These are phyloP conservation scores for Lagenidium giganteum DNA, from an alignment of 352 stramenopile genomes.

Conservation along the genomic window DNA sequence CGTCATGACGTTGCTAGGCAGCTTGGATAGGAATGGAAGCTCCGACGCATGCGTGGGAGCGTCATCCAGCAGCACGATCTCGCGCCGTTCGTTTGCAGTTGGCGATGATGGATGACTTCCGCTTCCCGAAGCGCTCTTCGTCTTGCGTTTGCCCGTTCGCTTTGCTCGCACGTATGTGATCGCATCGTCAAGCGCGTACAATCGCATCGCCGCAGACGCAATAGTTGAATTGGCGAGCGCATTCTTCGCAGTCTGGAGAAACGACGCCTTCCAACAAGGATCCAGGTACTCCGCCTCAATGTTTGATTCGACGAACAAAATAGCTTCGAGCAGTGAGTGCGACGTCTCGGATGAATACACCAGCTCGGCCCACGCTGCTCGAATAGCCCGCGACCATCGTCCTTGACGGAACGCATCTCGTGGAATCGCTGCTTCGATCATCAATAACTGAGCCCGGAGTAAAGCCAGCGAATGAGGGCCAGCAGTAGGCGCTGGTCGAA, in stretches of 20 bases:
- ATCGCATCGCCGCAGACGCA: conserved; percentile 63
- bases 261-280: conserved; percentile 63
- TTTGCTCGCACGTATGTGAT: conserved; percentile 71
- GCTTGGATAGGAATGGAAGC: conserved; percentile 39
- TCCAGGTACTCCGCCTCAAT: conserved; percentile 78
- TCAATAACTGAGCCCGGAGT: conserved; percentile 61
- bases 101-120: conserved; percentile 18
- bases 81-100: conserved; percentile 16
- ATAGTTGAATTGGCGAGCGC: conserved; percentile 59
- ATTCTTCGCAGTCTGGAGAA: conserved; percentile 52
- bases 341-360: conserved; percentile 54
- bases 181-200: conserved; percentile 76
- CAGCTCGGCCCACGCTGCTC: conserved; percentile 73
- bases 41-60: conserved; percentile 29
- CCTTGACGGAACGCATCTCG: conserved; percentile 75
- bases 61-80: conserved; percentile 12
- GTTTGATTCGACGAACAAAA: conserved; percentile 70
- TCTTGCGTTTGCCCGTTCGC: conserved; percentile 48
- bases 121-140: conserved; percentile 19
- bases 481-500: conserved; percentile 36
- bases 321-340: conserved; percentile 44
- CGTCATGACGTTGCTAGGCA: conserved; percentile 29
- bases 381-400: conserved; percentile 57
- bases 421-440: conserved; percentile 71
- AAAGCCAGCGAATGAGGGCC: conserved; percentile 36